A percentile compares a stretch with the other conserved stretches of the same genome.
phyloP scores from a whole-genome alignment of 768 basidiomycete genomes.

The Dioszegia hungarica region DNA sequence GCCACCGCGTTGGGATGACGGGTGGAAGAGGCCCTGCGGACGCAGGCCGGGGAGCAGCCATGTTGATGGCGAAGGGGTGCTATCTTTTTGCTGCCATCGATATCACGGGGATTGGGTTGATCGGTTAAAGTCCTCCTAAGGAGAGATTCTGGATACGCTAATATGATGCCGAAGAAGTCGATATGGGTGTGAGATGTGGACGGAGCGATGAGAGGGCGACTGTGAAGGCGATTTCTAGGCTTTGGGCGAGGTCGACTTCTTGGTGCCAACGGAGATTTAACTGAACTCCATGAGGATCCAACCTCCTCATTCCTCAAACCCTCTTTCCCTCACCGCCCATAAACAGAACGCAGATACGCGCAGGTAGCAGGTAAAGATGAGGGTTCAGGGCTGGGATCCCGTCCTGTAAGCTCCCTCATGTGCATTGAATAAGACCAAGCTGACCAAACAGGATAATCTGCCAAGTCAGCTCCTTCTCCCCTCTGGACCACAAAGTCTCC shows the following conservation, averaged over 20 bases:
- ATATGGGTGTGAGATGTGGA: too few species aligned
- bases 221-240: background rate
- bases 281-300: background rate
- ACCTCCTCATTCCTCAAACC: background rate
- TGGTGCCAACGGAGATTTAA: background rate
- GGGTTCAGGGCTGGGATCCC: constrained; percentile 75
- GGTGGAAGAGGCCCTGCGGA: constrained; percentile 46
- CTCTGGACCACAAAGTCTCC: background rate
- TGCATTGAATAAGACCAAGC: background rate
- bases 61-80: background rate
- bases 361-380: too few species aligned
- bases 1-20: constrained; percentile 66
- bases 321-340: background rate
- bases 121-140: too few species aligned
- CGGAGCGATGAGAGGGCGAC: too few species aligned
- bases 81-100: background rate
- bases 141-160: too few species aligned
- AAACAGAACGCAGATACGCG: too few species aligned
- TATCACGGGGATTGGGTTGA: too few species aligned
- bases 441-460: constrained; percentile 58
- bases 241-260: background rate
- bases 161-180: too few species aligned
- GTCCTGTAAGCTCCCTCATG: constrained; percentile 52
- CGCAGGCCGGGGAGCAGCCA: background rate
- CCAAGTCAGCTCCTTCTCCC: constrained; percentile 56